These are phyloP conservation scores for Phanerochaete sordida DNA, from an alignment of 768 basidiomycete species.

Conservation along the genomic window DNA sequence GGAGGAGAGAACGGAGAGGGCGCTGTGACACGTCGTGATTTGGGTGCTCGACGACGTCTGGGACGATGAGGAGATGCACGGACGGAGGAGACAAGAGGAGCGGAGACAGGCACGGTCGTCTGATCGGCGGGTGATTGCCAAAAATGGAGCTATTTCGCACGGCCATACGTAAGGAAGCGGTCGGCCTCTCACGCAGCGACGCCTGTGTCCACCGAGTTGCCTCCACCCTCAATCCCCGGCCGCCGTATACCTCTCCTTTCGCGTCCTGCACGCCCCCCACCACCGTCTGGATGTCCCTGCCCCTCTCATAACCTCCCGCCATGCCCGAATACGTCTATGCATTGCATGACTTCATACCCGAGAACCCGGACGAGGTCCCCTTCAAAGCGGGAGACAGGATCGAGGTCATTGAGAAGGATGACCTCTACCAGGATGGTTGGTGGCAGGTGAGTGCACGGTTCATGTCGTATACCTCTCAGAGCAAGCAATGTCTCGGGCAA, in stretches of 20 bases:
- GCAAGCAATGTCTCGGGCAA: background rate
- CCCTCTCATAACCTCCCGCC: background rate
- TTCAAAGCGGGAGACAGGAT: constrained; percentile 86
- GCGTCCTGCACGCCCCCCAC: background rate
- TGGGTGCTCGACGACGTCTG: background rate
- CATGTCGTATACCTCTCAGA: background rate
- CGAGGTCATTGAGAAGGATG: constrained; percentile 90
- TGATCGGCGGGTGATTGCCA: background rate
- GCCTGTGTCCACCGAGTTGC: background rate
- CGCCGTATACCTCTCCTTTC: background rate
- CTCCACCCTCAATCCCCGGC: background rate
- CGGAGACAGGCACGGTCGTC: background rate
- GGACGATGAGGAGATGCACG: background rate
- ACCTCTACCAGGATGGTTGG: constrained; percentile 93
- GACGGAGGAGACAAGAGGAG: background rate
- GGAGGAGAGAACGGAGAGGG: no score
- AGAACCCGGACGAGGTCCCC: constrained; percentile 90
- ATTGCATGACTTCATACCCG: constrained; percentile 83
- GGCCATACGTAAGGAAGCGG: background rate
- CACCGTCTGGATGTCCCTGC: constrained; percentile 1
- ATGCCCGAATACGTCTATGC: constrained; percentile 89
- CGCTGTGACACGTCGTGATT: no score
- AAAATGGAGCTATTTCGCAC: background rate
- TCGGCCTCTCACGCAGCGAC: background rate
- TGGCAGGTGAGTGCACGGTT: constrained; percentile 60